Conservation (phyloP, 768 basidiomycete genomes). For the Punctularia strigosozonata region DNA sequence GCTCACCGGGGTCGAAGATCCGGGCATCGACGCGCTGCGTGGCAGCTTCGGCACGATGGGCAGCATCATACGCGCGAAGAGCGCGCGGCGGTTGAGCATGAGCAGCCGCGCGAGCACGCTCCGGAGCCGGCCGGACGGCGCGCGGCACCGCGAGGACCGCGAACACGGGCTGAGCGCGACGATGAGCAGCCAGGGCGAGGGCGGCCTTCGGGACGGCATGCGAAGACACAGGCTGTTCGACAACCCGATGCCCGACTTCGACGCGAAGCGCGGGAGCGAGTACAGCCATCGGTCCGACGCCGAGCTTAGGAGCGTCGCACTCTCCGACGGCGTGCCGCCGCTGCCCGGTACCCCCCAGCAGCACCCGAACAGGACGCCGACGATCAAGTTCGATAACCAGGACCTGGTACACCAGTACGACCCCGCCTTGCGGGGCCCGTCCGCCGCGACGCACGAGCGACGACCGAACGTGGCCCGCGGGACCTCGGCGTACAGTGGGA, state of each 20-base stretch:
- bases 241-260: slow-evolving; percentile 54
- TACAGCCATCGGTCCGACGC: slow-evolving; percentile 25
- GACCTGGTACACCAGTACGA: slow-evolving; percentile 71
- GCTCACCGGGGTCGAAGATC: slow-evolving; percentile 61
- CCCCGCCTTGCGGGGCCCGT: slow-evolving; percentile 35
- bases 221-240: slow-evolving; percentile 88
- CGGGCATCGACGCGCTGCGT: slow-evolving; percentile 84
- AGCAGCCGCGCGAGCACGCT: slow-evolving; percentile 24
- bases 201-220: slow-evolving; percentile 40
- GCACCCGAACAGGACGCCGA: slow-evolving; percentile 21
- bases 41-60: slow-evolving; percentile 89
- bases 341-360: slow-evolving; percentile 11
- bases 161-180: slow-evolving; percentile 14
- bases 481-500: too few relatives aligned
- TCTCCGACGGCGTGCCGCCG: slow-evolving; percentile 17
- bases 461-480: too few relatives aligned
- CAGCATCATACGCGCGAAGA: slow-evolving; percentile 72
- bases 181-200: slow-evolving; percentile 12
- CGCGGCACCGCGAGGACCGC: slow-evolving; percentile 14
- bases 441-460: slow-evolving; percentile 36
- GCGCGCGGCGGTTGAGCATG: slow-evolving; percentile 38
- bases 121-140: slow-evolving; percentile 11
- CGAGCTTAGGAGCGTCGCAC: slow-evolving; percentile 26
- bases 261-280: slow-evolving; percentile 2
- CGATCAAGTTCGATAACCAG: slow-evolving; percentile 68